These are phyloP conservation scores for Casaregolazyma suthepensis DNA, from an alignment of 1,139 yeast species.

Conservation along the genomic window DNA sequence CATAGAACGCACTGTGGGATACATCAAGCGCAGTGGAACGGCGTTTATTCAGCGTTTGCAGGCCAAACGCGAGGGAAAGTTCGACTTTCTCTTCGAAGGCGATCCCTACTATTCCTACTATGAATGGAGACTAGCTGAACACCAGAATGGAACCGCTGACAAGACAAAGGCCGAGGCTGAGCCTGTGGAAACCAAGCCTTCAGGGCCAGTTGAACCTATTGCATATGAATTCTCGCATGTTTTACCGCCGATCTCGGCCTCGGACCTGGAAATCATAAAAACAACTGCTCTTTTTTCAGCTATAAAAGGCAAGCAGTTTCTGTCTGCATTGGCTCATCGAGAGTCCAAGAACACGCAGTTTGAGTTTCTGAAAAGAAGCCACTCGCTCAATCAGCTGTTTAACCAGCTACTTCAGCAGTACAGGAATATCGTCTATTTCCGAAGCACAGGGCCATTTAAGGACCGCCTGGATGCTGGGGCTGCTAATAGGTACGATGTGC, in stretches of 20 bases:
- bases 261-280: constrained; percentile 65
- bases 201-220: constrained; percentile 32
- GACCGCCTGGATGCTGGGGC: constrained; percentile 23
- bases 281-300: constrained; percentile 66
- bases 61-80: constrained; percentile 46
- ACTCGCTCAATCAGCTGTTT: constrained; percentile 57
- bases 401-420: constrained; percentile 53
- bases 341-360: constrained; percentile 49
- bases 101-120: constrained; percentile 59
- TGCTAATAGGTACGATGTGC: constrained; percentile 33
- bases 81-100: constrained; percentile 51
- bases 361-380: constrained; percentile 57
- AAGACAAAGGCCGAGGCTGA: constrained; percentile 8
- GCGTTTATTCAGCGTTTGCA: constrained; percentile 52
- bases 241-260: constrained; percentile 51
- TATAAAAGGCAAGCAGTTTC: constrained; percentile 45
- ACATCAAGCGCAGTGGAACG: constrained; percentile 62
- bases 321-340: constrained; percentile 38
- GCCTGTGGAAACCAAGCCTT: constrained; percentile 2
- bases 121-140: constrained; percentile 34
- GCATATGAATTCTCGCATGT: constrained; percentile 44
- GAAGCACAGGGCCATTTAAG: constrained; percentile 15
- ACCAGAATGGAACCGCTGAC: constrained; percentile 16
- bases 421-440: constrained; percentile 33
- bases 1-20: constrained; percentile 67